Evolutionary conservation across 2,329 filamentous ascomycete genomes (phyloP), one percentile per base, ranked within the genome.

Genomic region (Graphilbum fragrans): DNA sequence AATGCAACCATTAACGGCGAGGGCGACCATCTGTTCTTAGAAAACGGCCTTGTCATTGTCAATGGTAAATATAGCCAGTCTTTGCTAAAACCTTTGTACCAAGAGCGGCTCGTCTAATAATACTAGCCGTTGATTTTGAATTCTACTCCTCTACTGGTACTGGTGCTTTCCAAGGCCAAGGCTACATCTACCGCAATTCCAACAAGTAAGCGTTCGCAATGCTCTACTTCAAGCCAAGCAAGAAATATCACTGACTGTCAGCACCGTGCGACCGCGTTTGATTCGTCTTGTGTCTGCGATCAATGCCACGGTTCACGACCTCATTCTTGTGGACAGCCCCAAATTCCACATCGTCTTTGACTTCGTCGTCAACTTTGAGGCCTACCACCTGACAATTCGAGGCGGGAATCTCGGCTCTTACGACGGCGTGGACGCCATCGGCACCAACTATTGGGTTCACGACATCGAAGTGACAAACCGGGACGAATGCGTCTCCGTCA

Each of bases 81-180:
- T 46, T 41, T 39, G 6, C 11, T 19, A 12, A 8, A 3, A 3
- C 12, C 25, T 14, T 38, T 27, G 2, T 11, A 20, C 7, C 8
- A 10, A 19, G 6, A 19, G 17, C 6, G 34, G 12, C 19, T 35
- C 5, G 16, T 9, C 27, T 31, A 35, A 37, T 18, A 38, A 11
- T 36, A 21, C 27, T 39, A 45, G 46, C 46, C 37, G 38, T 25
- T 63, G 65, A 70, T 47, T 66, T 70, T 35, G 67, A 71, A 47
- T 49, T 71, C 38, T 69, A 62, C 42, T 67, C 58, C 22, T 32
- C 38, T 12, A 49, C 38, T 8, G 64, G 63, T 22, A 60, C 59
- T 37, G 67, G 67, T 11, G 65, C 66, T 22, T 55, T 70, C 8
- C 67, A 70, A 51, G 66, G 66, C n/a, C 61, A 64, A 41, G 67